Percentiles rank a stretch among this genome's conserved stretches.
Conservation (phyloP, 169 alveolate species). For the Cryptosporidium baileyi region DNA sequence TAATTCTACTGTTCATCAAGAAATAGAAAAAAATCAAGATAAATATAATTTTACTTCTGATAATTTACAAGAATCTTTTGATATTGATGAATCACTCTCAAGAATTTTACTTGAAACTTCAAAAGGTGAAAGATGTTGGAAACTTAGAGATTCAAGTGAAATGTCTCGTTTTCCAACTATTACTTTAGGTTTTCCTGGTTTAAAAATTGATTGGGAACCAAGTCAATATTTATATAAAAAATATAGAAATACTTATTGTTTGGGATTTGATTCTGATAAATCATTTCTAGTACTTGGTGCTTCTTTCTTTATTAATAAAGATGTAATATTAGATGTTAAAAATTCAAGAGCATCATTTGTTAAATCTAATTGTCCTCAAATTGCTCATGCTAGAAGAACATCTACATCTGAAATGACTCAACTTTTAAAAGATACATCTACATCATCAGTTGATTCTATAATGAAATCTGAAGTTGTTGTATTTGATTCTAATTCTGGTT, state of each 20-base stretch:
- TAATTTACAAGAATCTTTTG: not conserved
- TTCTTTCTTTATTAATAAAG: constrained; percentile 57
- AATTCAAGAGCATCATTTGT: constrained; percentile 64
- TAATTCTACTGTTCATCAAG: constrained; percentile 37
- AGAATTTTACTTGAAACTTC: constrained; percentile 64
- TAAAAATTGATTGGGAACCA: constrained; percentile 54
- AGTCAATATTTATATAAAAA: constrained; percentile 43
- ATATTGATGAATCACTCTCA: constrained; percentile 32
- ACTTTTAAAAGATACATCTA: constrained; percentile 29
- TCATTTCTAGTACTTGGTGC: constrained; percentile 50
- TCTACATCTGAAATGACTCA: constrained; percentile 60
- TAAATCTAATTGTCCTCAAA: constrained; percentile 34
- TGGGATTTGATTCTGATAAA: constrained; percentile 63
- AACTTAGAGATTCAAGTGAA: constrained; percentile 19
- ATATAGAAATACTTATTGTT: constrained; percentile 61
- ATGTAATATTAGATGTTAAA: constrained; percentile 42
- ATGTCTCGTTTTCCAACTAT: constrained; percentile 59
- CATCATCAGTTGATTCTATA: constrained; percentile 37
- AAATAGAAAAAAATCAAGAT: not conserved
- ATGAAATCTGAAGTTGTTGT: constrained; percentile 64
- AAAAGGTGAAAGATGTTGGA: constrained; percentile 62
- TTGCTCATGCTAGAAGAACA: constrained; percentile 70
- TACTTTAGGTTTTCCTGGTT: constrained; percentile 38
- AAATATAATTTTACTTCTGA: not conserved
- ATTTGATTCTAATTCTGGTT: constrained; percentile 20